These are phyloP conservation scores for Acanthamoeba triangularis DNA, from an alignment of 208 protist species.

Conservation along the genomic window DNA sequence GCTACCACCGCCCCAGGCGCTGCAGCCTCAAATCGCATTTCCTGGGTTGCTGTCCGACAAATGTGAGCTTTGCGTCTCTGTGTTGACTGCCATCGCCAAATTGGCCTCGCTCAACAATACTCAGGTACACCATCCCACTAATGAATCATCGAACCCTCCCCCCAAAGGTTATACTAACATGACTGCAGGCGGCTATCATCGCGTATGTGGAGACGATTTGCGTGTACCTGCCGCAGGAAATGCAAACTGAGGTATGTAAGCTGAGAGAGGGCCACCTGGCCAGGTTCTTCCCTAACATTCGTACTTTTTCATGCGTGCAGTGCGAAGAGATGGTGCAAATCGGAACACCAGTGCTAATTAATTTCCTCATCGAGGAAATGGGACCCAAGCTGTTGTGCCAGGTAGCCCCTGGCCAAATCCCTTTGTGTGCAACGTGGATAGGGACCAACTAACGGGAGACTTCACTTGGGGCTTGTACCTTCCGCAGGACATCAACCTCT, in stretches of 20 bases:
- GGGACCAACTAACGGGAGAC: no score
- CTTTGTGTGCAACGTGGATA: neutral
- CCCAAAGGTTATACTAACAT: neutral
- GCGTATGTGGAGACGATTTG: constrained; percentile 27
- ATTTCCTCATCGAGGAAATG: constrained; percentile 53
- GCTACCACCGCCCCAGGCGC: no score
- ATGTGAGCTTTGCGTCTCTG: constrained; percentile 34
- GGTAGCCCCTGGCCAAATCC: neutral
- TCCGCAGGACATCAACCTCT: constrained; percentile 47
- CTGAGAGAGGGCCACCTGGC: neutral
- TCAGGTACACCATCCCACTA: neutral
- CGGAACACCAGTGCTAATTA: constrained; percentile 37
- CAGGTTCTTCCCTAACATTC: neutral
- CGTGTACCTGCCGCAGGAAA: constrained; percentile 18
- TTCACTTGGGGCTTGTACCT: neutral
- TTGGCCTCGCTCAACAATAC: constrained; percentile 3
- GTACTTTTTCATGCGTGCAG: neutral
- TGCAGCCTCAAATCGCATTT: no score
- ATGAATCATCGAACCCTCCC: neutral
- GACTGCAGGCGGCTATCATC: constrained; percentile 27
- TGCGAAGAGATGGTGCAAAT: constrained; percentile 30
- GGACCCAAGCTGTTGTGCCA: constrained; percentile 47
- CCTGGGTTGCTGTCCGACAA: neutral
- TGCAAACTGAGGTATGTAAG: neutral
- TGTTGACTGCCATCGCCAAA: constrained; percentile 37